Percentiles rank a stretch among this genome's conserved stretches.
These are phyloP conservation scores for Pichia deserticola DNA, from an alignment of 805 yeast species.

Conservation along the genomic window DNA sequence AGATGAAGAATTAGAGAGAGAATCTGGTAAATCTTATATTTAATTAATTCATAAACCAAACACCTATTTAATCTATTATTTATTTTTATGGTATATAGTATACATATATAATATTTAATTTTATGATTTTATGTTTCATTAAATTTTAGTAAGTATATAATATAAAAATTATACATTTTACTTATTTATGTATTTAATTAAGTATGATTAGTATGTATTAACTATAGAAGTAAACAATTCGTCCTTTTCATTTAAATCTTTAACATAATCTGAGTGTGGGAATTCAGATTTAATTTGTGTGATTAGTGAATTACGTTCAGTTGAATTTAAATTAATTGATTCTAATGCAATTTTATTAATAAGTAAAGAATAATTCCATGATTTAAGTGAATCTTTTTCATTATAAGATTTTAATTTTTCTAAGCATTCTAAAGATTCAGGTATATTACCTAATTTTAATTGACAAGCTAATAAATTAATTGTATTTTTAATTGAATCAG, in stretches of 20 bases:
- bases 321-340: constrained; percentile 41
- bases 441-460: constrained; percentile 68
- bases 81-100: no score
- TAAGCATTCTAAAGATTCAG: constrained; percentile 71
- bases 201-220: constrained; percentile 15
- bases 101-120: no score
- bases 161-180: neutral
- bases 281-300: constrained; percentile 38
- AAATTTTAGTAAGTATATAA: neutral
- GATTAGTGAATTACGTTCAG: constrained; percentile 14
- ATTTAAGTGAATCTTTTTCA: constrained; percentile 4
- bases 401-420: constrained; percentile 21
- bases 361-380: constrained; percentile 38
- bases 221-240: constrained; percentile 64
- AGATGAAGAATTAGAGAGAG: constrained; percentile 26
- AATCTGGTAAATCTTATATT: constrained; percentile 11
- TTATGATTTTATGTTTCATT: no score
- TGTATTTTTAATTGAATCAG: constrained; percentile 39
- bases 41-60: neutral
- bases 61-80: no score
- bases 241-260: constrained; percentile 55
- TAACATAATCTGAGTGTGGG: constrained; percentile 42
- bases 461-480: constrained; percentile 66
- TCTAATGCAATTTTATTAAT: constrained; percentile 62
- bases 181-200: no score